These are phyloP conservation scores for Cercospora sp. DNA, from an alignment of 2,329 filamentous ascomycete genomes.

Conservation along the genomic window DNA sequence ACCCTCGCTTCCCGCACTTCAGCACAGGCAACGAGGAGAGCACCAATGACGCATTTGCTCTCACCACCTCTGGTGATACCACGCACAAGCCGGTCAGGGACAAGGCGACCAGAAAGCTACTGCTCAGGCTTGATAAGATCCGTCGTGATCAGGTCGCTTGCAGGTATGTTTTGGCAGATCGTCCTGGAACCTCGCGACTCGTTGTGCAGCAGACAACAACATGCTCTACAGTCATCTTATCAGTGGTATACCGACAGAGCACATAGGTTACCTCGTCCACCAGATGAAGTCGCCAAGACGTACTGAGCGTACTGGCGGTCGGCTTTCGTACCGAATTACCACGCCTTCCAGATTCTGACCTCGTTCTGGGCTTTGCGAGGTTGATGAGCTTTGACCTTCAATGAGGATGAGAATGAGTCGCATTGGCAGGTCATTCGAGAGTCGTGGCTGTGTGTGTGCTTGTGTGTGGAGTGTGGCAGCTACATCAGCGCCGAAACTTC, in stretches of 20 bases:
- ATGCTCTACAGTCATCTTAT: not conserved
- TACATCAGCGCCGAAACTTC: not conserved
- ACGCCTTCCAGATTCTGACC: not conserved
- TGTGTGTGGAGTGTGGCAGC: not conserved
- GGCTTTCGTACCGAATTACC: not conserved
- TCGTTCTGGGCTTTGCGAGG: not conserved
- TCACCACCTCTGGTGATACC: slow-evolving; percentile 7
- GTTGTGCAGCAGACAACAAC: not conserved
- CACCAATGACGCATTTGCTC: not conserved
- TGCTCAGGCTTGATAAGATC: not conserved
- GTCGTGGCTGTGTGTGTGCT: not conserved
- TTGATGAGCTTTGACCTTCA: not conserved
- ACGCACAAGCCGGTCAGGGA: not conserved
- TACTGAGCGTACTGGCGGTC: not conserved
- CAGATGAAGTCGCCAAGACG: not conserved
- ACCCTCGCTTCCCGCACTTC: not conserved
- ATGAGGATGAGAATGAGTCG: not conserved
- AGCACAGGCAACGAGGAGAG: not conserved
- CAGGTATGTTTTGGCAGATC: not conserved
- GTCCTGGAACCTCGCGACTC: not conserved
- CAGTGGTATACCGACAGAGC: not conserved
- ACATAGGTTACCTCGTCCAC: not conserved
- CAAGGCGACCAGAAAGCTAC: not conserved
- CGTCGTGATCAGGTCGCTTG: not conserved
- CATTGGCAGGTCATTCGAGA: not conserved